phyloP scores from a whole-genome alignment of 805 yeast genomes.

The Ogataea methanolica region DNA sequence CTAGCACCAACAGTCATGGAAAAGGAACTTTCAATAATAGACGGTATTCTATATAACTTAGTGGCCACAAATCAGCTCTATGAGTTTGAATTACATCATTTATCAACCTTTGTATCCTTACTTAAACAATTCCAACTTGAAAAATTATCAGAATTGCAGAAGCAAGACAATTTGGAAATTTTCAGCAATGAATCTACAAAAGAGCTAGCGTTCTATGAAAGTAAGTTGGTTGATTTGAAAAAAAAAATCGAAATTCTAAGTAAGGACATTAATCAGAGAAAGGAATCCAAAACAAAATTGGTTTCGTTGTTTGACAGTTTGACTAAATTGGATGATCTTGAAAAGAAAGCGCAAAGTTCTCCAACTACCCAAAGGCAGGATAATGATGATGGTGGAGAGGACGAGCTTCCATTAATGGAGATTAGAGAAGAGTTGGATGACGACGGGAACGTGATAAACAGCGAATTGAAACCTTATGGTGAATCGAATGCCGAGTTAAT shows the following conservation, averaged over 20 bases:
- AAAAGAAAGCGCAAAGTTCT: constrained; percentile 22
- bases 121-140: constrained; percentile 13
- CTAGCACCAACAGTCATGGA: constrained; percentile 13
- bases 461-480: constrained; percentile 37
- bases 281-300: constrained; percentile 24
- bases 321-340: constrained; percentile 22
- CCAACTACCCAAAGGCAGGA: constrained; percentile 16
- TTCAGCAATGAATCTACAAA: constrained; percentile 17
- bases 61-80: constrained; percentile 22
- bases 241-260: constrained; percentile 14
- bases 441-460: constrained; percentile 59
- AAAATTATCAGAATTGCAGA: constrained; percentile 14
- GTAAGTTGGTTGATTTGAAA: constrained; percentile 9
- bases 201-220: constrained; percentile 14
- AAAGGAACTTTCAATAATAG: constrained; percentile 20
- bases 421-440: constrained; percentile 83
- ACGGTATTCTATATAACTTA: constrained; percentile 22
- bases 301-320: constrained; percentile 23
- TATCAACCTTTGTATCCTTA: constrained; percentile 12
- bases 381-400: constrained; percentile 27
- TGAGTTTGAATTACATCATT: constrained; percentile 22
- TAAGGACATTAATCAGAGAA: constrained; percentile 35
- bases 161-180: constrained; percentile 7
- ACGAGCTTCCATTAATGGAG: constrained; percentile 67
- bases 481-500: background rate